Percentiles rank a stretch among this genome's conserved stretches.
These are phyloP conservation scores for Cyathus striatus DNA, from an alignment of 768 basidiomycete species.

Conservation along the genomic window DNA sequence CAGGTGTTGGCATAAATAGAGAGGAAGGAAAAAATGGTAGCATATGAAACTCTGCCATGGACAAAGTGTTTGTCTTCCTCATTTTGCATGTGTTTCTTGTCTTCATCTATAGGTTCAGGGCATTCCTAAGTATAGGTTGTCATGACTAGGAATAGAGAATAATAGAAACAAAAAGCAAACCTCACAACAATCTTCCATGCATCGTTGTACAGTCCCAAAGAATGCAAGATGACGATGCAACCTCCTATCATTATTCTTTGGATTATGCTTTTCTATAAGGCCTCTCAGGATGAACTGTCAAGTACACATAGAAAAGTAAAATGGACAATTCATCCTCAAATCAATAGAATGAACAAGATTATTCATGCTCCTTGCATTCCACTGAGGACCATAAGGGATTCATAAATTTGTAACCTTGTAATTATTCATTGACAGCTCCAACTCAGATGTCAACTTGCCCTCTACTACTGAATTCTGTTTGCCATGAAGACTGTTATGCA, in stretches of 20 bases:
- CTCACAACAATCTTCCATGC: slow-evolving; percentile 60
- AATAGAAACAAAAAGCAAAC: slow-evolving; percentile 19
- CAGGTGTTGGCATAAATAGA: neutral
- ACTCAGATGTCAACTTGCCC: slow-evolving; percentile 54
- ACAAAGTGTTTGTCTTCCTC: slow-evolving; percentile 51
- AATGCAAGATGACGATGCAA: slow-evolving; percentile 63
- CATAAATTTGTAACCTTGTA: slow-evolving; percentile 43
- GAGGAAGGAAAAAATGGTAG: slow-evolving; percentile 5
- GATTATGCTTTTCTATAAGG: slow-evolving; percentile 32
- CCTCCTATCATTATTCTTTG: neutral
- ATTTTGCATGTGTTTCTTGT: slow-evolving; percentile 46
- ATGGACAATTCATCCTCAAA: slow-evolving; percentile 58
- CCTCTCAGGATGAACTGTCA: too few relatives aligned
- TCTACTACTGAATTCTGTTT: slow-evolving; percentile 29
- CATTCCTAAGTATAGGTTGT: slow-evolving; percentile 34
- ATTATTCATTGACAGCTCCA: too few relatives aligned
- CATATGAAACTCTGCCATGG: slow-evolving; percentile 46
- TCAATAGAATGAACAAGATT: slow-evolving; percentile 50
- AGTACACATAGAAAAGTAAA: too few relatives aligned
- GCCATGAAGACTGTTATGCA: slow-evolving; percentile 19
- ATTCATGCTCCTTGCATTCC: too few relatives aligned
- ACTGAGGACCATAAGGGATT: slow-evolving; percentile 49
- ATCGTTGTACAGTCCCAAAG: slow-evolving; percentile 53
- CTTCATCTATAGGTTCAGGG: slow-evolving; percentile 48
- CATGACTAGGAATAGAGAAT: neutral